A percentile compares a stretch with the other conserved stretches of the same genome.
Evolutionary conservation across 331 rosid genomes (phyloP).

Genomic region (Spiraea crenata): DNA sequence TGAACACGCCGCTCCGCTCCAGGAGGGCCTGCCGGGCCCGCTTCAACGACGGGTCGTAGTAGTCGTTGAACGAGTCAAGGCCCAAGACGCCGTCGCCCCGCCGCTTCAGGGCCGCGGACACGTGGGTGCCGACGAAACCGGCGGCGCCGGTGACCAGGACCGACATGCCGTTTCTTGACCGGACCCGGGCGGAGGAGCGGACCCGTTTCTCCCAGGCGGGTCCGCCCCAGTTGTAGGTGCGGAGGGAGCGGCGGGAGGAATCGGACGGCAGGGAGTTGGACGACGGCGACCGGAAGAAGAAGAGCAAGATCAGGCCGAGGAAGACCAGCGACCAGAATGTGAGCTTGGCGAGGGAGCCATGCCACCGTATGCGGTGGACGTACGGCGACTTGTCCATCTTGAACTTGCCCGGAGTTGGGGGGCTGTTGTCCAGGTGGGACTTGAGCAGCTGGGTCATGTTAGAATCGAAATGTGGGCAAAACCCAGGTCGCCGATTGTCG

Average conservation of each 20-base stretch:
- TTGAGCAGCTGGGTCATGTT: conserved; percentile 60
- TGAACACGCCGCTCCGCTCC: conserved; percentile 65
- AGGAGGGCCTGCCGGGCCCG: conserved; percentile 64
- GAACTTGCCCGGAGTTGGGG: conserved; percentile 80
- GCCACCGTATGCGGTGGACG: conserved; percentile 61
- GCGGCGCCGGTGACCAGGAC: conserved; percentile 78
- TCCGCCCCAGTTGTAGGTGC: conserved; percentile 73
- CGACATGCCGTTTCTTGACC: conserved; percentile 53
- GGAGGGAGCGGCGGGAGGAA: conserved; percentile 58
- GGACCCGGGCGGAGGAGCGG: conserved; percentile 53
- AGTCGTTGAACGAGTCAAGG: conserved; percentile 65
- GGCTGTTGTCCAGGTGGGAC: conserved; percentile 61
- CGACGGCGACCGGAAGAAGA: conserved; percentile 65
- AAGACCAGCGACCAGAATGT: conserved; percentile 63
- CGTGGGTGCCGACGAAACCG: conserved; percentile 84
- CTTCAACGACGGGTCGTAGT: conserved; percentile 68
- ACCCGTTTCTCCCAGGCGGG: conserved; percentile 74
- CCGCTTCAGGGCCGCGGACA: conserved; percentile 69
- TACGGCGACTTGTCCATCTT: conserved; percentile 70
- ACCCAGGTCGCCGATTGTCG: conserved; percentile 34
- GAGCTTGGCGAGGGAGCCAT: conserved; percentile 62
- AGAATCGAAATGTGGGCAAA: conserved; percentile 24
- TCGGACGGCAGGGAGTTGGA: conserved; percentile 40
- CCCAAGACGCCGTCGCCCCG: conserved; percentile 77
- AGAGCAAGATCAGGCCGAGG: conserved; percentile 65